Percentiles rank a stretch among this genome's conserved stretches.
These are phyloP conservation scores for Penicillium crystallinum DNA, from an alignment of 495 filamentous ascomycete genomes.

Conservation along the genomic window DNA sequence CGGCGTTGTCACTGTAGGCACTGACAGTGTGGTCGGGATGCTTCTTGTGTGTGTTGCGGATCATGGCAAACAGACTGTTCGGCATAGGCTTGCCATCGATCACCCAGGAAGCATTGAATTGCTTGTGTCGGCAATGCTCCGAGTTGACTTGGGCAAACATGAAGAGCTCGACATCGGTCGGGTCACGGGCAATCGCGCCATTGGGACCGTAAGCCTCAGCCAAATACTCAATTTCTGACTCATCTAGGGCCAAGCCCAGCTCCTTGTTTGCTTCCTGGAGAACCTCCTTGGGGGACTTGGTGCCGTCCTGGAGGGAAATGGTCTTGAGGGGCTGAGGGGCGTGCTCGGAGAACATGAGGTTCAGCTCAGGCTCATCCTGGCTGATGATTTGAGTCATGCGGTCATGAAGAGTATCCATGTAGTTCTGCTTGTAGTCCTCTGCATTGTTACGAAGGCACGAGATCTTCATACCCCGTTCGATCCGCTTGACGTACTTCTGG, in stretches of 20 bases:
- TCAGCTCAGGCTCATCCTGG: conserved; percentile 57
- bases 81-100: conserved; percentile 82
- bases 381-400: conserved; percentile 86
- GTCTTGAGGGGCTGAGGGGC: conserved; percentile 63
- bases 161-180: conserved; percentile 91
- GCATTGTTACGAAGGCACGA: conserved; percentile 45
- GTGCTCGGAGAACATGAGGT: conserved; percentile 74
- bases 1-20: conserved; percentile 96
- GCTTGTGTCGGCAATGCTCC: conserved; percentile 62
- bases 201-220: conserved; percentile 74
- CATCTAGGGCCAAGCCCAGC: conserved; percentile 80
- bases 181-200: conserved; percentile 60
- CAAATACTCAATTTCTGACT: conserved; percentile 88
- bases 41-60: conserved; percentile 81
- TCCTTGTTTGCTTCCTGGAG: conserved; percentile 77
- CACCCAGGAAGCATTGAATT: conserved; percentile 97
- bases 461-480: conserved; percentile 78
- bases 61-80: conserved; percentile 86
- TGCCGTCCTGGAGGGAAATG: conserved; percentile 61
- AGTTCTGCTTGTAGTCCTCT: conserved; percentile 46
- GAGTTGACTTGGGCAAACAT: conserved; percentile 95
- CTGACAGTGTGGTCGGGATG: conserved; percentile 78
- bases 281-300: conserved; percentile 58
- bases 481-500: conserved; percentile 64
- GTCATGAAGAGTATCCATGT: conserved; percentile 73